Conservation (phyloP, 768 basidiomycete genomes). For the Pleurotus eryngii region DNA sequence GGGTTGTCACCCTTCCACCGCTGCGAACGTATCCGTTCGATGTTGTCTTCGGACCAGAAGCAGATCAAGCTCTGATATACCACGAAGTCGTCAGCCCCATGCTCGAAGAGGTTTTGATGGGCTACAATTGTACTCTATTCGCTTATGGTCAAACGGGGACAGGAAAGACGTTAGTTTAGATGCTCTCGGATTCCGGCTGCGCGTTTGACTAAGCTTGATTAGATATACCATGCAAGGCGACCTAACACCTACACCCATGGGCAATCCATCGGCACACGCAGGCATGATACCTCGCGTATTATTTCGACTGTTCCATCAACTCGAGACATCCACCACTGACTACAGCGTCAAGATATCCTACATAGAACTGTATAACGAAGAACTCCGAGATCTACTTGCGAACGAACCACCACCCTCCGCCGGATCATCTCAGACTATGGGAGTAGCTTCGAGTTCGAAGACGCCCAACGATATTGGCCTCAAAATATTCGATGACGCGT, state of each 20-base stretch:
- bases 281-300: slow-evolving; percentile 96
- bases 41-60: slow-evolving; percentile 94
- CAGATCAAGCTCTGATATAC: slow-evolving; percentile 92
- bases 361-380: slow-evolving; percentile 97
- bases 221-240: slow-evolving; percentile 99
- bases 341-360: slow-evolving; percentile 93
- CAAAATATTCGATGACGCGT: slow-evolving; percentile 91
- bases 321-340: slow-evolving; percentile 74
- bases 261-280: slow-evolving; percentile 83
- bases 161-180: slow-evolving; percentile 86
- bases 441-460: slow-evolving; percentile 46
- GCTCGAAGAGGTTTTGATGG: slow-evolving; percentile 88
- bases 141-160: slow-evolving; percentile 99
- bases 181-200: not conserved
- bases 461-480: slow-evolving; percentile 49
- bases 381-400: slow-evolving; percentile 89
- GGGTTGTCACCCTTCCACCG: slow-evolving; percentile 71
- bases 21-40: slow-evolving; percentile 92
- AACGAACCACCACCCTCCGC: slow-evolving; percentile 69
- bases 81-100: slow-evolving; percentile 91
- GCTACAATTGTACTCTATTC: slow-evolving; percentile 97
- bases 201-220: slow-evolving; percentile 1
- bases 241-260: slow-evolving; percentile 74
- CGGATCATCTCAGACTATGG: slow-evolving; percentile 76
- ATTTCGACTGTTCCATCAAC: slow-evolving; percentile 85